phyloP scores from a whole-genome alignment of 208 protist genomes.

The Leishmania guyanensis region DNA sequence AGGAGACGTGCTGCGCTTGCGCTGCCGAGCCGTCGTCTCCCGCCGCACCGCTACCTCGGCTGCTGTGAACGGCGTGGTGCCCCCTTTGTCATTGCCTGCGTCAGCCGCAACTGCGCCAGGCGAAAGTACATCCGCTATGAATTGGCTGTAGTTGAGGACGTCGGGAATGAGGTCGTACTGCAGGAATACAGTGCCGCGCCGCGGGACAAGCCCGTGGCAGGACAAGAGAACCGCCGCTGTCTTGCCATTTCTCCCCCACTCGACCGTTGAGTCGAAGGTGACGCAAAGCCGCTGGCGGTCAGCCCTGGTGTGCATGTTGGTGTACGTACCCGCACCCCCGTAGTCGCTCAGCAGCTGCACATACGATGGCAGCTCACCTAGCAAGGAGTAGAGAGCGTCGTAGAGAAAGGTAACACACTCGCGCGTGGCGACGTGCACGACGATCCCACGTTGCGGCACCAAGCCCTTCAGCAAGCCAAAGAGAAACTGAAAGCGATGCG shows the following conservation, averaged over 20 bases:
- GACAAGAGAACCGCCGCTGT: constrained; percentile 65
- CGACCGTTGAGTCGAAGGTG: constrained; percentile 52
- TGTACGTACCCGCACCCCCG: constrained; percentile 55
- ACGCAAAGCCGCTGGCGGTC: constrained; percentile 37
- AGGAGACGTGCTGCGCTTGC: constrained; percentile 40
- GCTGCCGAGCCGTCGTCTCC: constrained; percentile 29
- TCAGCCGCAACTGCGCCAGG: constrained; percentile 15
- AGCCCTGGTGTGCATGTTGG: constrained; percentile 35
- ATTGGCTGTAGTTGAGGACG: constrained; percentile 63
- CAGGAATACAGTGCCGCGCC: constrained; percentile 47
- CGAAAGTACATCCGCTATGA: constrained; percentile 56
- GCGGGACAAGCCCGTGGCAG: constrained; percentile 64
- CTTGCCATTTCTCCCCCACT: constrained; percentile 8
- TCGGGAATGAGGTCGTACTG: constrained; percentile 72
- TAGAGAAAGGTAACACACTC: constrained; percentile 60
- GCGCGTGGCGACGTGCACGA: constrained; percentile 74
- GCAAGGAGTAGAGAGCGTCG: constrained; percentile 52
- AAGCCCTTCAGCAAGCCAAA: constrained; percentile 60
- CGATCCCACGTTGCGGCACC: constrained; percentile 40
- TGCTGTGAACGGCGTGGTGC: background rate
- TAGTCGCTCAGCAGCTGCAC: constrained; percentile 66
- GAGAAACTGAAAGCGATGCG: constrained; percentile 65
- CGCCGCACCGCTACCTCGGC: constrained; percentile 16
- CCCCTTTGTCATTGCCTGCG: background rate
- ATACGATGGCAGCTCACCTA: constrained; percentile 46